Evolutionary conservation across 2,329 filamentous ascomycete genomes (phyloP).

Genomic region (Neoscytalidium dimidiatum): DNA sequence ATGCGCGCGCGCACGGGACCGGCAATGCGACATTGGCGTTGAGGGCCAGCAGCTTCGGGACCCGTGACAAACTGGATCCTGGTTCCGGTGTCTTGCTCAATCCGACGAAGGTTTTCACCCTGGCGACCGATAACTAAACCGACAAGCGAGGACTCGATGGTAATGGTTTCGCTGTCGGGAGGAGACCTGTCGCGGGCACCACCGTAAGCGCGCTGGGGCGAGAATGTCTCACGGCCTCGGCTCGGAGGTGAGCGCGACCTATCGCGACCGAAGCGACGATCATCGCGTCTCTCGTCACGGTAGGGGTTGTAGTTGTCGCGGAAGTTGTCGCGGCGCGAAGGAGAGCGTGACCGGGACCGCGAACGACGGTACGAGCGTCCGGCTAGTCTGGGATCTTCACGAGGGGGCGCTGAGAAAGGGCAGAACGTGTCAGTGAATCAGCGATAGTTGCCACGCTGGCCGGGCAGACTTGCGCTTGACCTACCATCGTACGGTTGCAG

Average conservation of each 20-base stretch:
- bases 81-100: slow-evolving; percentile 80
- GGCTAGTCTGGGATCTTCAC: slow-evolving; percentile 51
- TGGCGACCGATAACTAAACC: slow-evolving; percentile 89
- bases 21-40: slow-evolving; percentile 83
- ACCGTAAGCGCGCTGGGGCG: slow-evolving; percentile 55
- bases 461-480: slow-evolving; percentile 42
- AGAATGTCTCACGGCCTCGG: slow-evolving; percentile 61
- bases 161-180: slow-evolving; percentile 74
- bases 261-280: slow-evolving; percentile 66
- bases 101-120: slow-evolving; percentile 83
- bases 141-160: slow-evolving; percentile 83
- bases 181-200: slow-evolving; percentile 61
- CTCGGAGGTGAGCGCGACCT: slow-evolving; percentile 71
- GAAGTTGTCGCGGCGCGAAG: slow-evolving; percentile 66
- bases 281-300: slow-evolving; percentile 78
- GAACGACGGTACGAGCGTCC: slow-evolving; percentile 63
- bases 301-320: slow-evolving; percentile 81
- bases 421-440: slow-evolving; percentile 13
- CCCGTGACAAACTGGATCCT: slow-evolving; percentile 86
- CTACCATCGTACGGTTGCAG: slow-evolving; percentile 52
- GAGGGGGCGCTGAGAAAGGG: slow-evolving; percentile 33
- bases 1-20: slow-evolving; percentile 71
- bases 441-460: slow-evolving; percentile 40
- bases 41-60: slow-evolving; percentile 68
- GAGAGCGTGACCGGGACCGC: slow-evolving; percentile 65